Conservation (phyloP, 192 early-diverging fungal species). For the Rhizoclosmatium sp. region DNA sequence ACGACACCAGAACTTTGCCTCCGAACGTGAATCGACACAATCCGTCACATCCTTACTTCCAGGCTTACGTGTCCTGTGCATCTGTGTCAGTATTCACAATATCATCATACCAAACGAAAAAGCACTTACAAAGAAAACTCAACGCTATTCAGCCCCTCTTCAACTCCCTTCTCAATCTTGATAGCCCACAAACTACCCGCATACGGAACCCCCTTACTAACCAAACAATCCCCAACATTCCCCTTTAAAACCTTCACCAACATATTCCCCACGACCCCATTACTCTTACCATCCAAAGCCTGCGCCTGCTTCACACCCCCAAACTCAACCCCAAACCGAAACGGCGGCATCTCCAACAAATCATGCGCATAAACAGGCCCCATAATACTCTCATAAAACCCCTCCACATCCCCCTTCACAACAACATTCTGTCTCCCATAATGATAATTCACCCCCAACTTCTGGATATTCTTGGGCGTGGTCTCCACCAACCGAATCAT, state of each 20-base stretch:
- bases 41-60: conserved; percentile 11
- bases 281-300: neutral
- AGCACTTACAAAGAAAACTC: conserved; percentile 18
- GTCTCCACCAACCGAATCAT: conserved; percentile 35
- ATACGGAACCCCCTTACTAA: conserved; percentile 23
- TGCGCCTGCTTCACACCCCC: conserved; percentile 12
- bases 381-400: conserved; percentile 29
- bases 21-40: conserved; percentile 14
- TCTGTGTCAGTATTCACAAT: neutral
- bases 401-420: conserved; percentile 4
- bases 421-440: conserved; percentile 32
- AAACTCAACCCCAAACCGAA: conserved; percentile 56
- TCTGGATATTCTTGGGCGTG: conserved; percentile 25
- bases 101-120: neutral
- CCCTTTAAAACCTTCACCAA: conserved; percentile 32
- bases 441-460: conserved; percentile 30
- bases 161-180: conserved; percentile 19
- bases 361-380: conserved; percentile 36
- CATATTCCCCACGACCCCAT: neutral
- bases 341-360: conserved; percentile 47
- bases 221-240: conserved; percentile 13
- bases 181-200: conserved; percentile 23
- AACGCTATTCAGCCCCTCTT: conserved; percentile 8
- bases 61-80: conserved; percentile 6
- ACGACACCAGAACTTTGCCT: conserved; percentile 30